These are phyloP conservation scores for Rosellinia necatrix DNA, from an alignment of 2,329 filamentous ascomycete species.

Conservation along the genomic window DNA sequence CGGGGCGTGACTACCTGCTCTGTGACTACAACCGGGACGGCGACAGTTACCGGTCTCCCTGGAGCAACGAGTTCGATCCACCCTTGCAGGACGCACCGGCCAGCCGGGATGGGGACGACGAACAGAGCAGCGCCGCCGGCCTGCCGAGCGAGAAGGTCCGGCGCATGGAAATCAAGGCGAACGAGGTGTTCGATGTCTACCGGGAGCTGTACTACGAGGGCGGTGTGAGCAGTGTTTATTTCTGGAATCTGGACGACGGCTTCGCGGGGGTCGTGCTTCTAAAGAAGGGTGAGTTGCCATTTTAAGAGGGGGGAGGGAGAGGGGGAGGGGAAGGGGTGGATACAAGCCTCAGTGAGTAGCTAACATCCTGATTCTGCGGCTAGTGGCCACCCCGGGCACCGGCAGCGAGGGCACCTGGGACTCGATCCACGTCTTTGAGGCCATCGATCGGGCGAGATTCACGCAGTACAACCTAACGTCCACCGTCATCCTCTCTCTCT, in stretches of 20 bases:
- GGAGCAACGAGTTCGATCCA: conserved; percentile 98
- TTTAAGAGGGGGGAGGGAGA: not conserved
- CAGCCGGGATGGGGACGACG: conserved; percentile 53
- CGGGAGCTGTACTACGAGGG: conserved; percentile 97
- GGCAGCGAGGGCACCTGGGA: conserved; percentile 87
- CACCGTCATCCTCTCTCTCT: conserved; percentile 90
- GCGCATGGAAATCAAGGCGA: conserved; percentile 91
- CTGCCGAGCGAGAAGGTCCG: conserved; percentile 88
- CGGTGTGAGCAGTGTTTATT: conserved; percentile 92
- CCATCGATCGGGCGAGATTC: conserved; percentile 85
- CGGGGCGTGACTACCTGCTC: conserved; percentile 92
- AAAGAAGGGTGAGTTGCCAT: conserved; percentile 76
- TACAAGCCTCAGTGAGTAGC: too few species aligned
- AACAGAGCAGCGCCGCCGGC: conserved; percentile 69
- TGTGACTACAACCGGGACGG: conserved; percentile 99
- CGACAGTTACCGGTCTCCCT: conserved; percentile 96
- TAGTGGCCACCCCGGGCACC: conserved; percentile 69
- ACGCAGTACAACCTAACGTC: conserved; percentile 98
- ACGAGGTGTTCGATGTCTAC: conserved; percentile 97
- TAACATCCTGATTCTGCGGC: too few species aligned
- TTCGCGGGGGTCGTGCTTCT: conserved; percentile 94
- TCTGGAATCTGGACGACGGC: conserved; percentile 97
- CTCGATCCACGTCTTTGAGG: conserved; percentile 98
- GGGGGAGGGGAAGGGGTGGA: not conserved
- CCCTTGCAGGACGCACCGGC: conserved; percentile 66